phyloP scores from a whole-genome alignment of 306 rosid species.

The Dicorynia guianensis region DNA sequence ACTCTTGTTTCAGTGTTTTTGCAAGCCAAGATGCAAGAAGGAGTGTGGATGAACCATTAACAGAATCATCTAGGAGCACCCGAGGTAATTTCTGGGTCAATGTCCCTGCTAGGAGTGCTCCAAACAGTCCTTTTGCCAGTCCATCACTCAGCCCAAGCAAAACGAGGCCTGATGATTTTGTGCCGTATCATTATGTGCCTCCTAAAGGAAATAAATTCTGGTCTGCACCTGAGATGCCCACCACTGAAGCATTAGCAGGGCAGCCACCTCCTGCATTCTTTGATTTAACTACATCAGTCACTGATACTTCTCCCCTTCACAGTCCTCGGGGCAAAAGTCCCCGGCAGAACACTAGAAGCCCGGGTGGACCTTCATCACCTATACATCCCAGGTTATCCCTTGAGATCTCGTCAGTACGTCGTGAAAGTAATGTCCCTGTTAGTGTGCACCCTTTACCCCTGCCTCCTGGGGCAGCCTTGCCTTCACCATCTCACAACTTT shows the following conservation, averaged over 20 bases:
- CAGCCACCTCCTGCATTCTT: conserved; percentile 57
- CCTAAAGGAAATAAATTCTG: conserved; percentile 65
- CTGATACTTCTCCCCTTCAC: conserved; percentile 69
- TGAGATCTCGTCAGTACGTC: conserved; percentile 50
- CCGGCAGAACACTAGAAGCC: conserved; percentile 52
- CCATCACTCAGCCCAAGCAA: conserved; percentile 66
- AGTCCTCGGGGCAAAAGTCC: conserved; percentile 64
- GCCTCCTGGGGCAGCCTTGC: conserved; percentile 77
- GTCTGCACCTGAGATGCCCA: conserved; percentile 86
- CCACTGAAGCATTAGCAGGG: conserved; percentile 37
- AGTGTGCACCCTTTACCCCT: conserved; percentile 88
- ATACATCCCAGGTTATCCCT: conserved; percentile 48
- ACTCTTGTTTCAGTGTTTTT: conserved; percentile 57
- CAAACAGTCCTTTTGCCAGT: conserved; percentile 70
- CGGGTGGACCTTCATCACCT: conserved; percentile 60
- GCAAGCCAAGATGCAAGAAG: conserved; percentile 45
- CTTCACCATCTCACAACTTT: conserved; percentile 50
- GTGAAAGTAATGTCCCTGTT: conserved; percentile 54
- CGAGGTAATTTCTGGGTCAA: conserved; percentile 46
- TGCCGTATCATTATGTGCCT: conserved; percentile 51
- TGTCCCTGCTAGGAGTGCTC: conserved; percentile 68
- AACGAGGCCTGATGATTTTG: conserved; percentile 49
- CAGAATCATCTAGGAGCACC: conserved; percentile 41
- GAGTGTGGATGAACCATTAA: conserved; percentile 45
- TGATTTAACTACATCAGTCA: conserved; percentile 52